Evolutionary conservation across 2,329 filamentous ascomycete genomes (phyloP).

Genomic region (Penicillium sp.): DNA sequence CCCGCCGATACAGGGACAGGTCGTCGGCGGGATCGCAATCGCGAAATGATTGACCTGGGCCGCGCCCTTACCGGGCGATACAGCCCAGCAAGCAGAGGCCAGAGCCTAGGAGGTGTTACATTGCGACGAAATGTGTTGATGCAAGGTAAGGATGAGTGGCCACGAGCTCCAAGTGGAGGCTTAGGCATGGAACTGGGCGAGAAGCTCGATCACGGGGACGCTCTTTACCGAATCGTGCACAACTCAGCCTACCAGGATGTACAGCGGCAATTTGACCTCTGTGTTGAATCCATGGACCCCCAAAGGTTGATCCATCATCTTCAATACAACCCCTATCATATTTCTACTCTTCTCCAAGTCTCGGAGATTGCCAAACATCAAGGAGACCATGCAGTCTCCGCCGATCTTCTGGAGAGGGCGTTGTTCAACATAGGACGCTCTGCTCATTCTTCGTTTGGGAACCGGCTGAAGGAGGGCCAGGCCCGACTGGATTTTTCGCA

Average conservation of each 20-base stretch:
- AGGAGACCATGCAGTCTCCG: conserved; percentile 75
- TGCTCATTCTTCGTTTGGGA: conserved; percentile 73
- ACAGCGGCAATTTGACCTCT: conserved; percentile 69
- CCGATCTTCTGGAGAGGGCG: conserved; percentile 82
- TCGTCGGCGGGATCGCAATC: conserved; percentile 52
- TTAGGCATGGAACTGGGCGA: conserved; percentile 70
- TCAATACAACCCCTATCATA: conserved; percentile 74
- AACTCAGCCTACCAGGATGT: conserved; percentile 65
- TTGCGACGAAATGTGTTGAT: conserved; percentile 76
- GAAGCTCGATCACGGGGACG: conserved; percentile 52
- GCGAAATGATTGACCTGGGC: conserved; percentile 46
- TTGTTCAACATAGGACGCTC: conserved; percentile 91
- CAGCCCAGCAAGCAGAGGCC: conserved; percentile 51
- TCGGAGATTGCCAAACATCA: conserved; percentile 89
- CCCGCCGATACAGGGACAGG: conserved; percentile 41
- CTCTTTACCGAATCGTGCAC: conserved; percentile 73
- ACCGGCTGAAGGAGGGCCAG: conserved; percentile 67
- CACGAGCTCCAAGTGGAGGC: conserved; percentile 68
- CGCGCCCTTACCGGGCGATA: conserved; percentile 52
- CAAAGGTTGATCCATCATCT: conserved; percentile 74
- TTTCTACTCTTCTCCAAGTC: conserved; percentile 88
- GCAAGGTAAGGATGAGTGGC: conserved; percentile 83
- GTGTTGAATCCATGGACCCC: conserved; percentile 78
- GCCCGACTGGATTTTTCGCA: conserved; percentile 74
- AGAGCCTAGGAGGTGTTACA: conserved; percentile 64